Percentiles rank a stretch among this genome's conserved stretches.
Conservation (phyloP, 208 protist species). For the Phytomonas sp. region DNA sequence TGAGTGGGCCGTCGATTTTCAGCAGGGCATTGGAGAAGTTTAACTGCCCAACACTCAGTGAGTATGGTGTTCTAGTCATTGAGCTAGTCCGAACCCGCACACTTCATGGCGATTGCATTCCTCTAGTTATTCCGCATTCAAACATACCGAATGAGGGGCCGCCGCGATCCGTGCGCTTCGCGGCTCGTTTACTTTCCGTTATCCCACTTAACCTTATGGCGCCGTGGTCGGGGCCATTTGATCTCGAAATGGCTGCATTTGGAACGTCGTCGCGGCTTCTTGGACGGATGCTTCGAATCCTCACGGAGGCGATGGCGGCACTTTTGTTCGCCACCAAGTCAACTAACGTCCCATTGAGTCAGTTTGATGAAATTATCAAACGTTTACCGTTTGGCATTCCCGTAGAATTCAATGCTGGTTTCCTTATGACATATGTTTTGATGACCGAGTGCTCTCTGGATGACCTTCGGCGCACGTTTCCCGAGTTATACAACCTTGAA, state of each 20-base stretch:
- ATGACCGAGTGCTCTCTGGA: slow-evolving; percentile 53
- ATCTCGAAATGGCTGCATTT: slow-evolving; percentile 78
- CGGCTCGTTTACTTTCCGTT: slow-evolving; percentile 74
- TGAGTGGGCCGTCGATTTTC: slow-evolving; percentile 52
- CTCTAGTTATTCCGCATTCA: slow-evolving; percentile 18
- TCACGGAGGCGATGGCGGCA: slow-evolving; percentile 58
- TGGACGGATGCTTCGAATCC: slow-evolving; percentile 51
- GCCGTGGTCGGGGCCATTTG: slow-evolving; percentile 70
- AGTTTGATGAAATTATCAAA: slow-evolving; percentile 39
- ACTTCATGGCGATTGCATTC: slow-evolving; percentile 37
- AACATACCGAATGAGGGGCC: slow-evolving; percentile 10
- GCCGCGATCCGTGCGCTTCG: slow-evolving; percentile 40
- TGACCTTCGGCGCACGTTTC: slow-evolving; percentile 45
- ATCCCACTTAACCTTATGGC: slow-evolving; percentile 59
- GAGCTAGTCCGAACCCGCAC: slow-evolving; percentile 68
- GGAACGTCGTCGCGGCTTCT: slow-evolving; percentile 62
- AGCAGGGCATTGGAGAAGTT: slow-evolving; percentile 52
- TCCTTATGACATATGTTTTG: slow-evolving; percentile 71
- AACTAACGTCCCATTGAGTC: slow-evolving; percentile 41
- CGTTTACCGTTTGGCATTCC: slow-evolving; percentile 59
- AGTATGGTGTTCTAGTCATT: slow-evolving; percentile 80
- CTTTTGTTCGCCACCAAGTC: slow-evolving; percentile 41
- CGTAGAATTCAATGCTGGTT: slow-evolving; percentile 67
- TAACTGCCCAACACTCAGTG: slow-evolving; percentile 60
- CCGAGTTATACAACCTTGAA: slow-evolving; percentile 36